Base-by-base conservation (phyloP, 371 early-diverging fungal genomes). In the Syncephalastrum contaminatum region DNA sequence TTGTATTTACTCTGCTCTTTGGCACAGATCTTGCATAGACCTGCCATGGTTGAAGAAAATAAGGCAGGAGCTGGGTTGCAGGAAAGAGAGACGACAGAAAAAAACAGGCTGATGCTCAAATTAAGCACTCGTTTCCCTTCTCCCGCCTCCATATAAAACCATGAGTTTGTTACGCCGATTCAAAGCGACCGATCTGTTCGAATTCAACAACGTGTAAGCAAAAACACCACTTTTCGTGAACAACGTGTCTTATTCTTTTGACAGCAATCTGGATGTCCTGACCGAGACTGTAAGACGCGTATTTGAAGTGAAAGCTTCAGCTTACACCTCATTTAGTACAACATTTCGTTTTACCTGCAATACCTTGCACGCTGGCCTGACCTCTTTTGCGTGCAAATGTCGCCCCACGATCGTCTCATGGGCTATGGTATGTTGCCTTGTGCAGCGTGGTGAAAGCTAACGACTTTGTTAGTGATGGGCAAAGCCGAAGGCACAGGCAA, bases 361-460 rank as follows among this genome's bases (percentile, higher is more conserved):
- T 98, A 97, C 66, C 80, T 98, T 49, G 89, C 94, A 2, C 85
- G 86, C 43, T 97, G 97, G 97, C 99, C 99, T 18, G 94, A 94
- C 64, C 86, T 94, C 46, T 96, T 94, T 67, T 84, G 82, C 41
- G 85, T 89, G 12, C 91, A 94, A 61, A 88, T 89, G 57, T 87
- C 94, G 0, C 83, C 92, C 0, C 81, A 77, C 47, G 82, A 82
- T 15, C 68, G 73, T 15, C 66, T 88, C n/a, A 94, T 94, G 95
- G 93, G 91, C 40, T 94, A 96, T 64, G 84, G 93, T 93, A 78
- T 55, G 58, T 49, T 5, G 1, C 8, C 16, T 14, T 44, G 15
- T 19, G 12, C 15, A 0, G 13, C 45, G 2, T 30, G 36, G 8
- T 30, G 36, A 10, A 5, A 42, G 3, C 12, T 4, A 24, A 49